Evolutionary conservation across 1,284 basidiomycete species (phyloP), one percentile per base, ranked within the genome.

Genomic region (Rhodofomes roseus): DNA sequence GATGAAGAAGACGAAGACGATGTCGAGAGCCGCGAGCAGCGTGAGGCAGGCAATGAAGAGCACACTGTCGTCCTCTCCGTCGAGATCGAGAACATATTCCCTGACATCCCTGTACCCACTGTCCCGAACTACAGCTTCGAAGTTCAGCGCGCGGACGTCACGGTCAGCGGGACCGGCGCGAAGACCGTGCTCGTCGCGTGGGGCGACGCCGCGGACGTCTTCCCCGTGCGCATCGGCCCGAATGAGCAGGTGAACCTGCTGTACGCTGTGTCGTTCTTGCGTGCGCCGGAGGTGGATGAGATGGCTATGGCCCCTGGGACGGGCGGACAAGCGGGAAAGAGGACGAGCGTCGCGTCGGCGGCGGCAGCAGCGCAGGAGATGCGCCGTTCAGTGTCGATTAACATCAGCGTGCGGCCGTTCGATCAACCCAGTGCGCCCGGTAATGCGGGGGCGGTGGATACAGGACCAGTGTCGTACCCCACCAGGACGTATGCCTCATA

Each of bases 181-280:
- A 84, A 81, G 56, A 84, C 88, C 2, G 81, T 80, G 14, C 76
- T 92, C 23, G 85, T 93, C 54, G 82, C 82, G 6, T 92, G 89
- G 89, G 78, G 76, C 9, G 46, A 62, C 34, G 67, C 76, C 4
- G 73, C 78, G 43, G 73, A 68, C n/a, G 76, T 83, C 1, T 95
- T 95, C 70, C 94, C 93, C 1, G 74, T 95, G 8, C 76, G 72
- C 4, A 78, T 96, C 4, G 79, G 80, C 0, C 79, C 86, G 1
- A 77, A 81, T 61, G 92, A 93, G 56, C 93, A 96, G 73, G 91
- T 87, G 69, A 95, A 95, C 70, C 78, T 96, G 22, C 81, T 96
- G 7, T 96, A 95, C 66, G 87, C 89, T 0, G 90, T 96, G 9
- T 83, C 86, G 8, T 90, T 92, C 69, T 73, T 90, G 63, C 80